Conservation (phyloP, 352 stramenopile species). For the Phytophthora europaea region DNA sequence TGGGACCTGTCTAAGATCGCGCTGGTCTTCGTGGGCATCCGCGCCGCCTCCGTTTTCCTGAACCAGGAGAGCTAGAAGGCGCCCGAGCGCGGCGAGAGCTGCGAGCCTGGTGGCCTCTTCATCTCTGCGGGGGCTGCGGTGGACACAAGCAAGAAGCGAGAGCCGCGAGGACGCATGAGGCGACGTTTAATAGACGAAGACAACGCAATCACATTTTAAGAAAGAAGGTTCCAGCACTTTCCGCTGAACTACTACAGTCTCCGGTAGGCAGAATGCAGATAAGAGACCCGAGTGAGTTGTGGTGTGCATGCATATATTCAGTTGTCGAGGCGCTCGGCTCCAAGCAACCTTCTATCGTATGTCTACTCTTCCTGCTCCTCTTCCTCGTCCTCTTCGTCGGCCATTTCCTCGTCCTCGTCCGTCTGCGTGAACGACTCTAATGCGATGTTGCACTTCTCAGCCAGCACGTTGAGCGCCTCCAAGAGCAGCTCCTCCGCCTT, state of each 20-base stretch:
- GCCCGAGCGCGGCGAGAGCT: conserved; percentile 2
- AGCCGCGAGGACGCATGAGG: not conserved
- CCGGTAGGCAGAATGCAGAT: not conserved
- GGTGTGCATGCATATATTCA: conserved; percentile 49
- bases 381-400: conserved; percentile 46
- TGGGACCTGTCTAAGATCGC: conserved; percentile 86
- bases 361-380: conserved; percentile 67
- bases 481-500: conserved; percentile 84
- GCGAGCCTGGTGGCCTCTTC: conserved; percentile 10
- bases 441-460: conserved; percentile 86
- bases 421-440: conserved; percentile 81
- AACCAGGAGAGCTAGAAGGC: conserved; percentile 64
- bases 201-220: not conserved
- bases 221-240: conserved; percentile 1
- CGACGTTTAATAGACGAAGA: conserved; percentile 10
- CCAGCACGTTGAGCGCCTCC: conserved; percentile 84
- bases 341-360: conserved; percentile 41
- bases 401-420: conserved; percentile 64
- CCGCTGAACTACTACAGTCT: not conserved
- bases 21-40: conserved; percentile 78
- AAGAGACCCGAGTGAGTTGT: conserved; percentile 2
- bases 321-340: conserved; percentile 21
- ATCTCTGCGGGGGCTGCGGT: not conserved
- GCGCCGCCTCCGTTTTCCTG: conserved; percentile 74
- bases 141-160: conserved; percentile 13